These are phyloP conservation scores for Tremella mesenterica DNA, from an alignment of 768 basidiomycete species.

Conservation along the genomic window DNA sequence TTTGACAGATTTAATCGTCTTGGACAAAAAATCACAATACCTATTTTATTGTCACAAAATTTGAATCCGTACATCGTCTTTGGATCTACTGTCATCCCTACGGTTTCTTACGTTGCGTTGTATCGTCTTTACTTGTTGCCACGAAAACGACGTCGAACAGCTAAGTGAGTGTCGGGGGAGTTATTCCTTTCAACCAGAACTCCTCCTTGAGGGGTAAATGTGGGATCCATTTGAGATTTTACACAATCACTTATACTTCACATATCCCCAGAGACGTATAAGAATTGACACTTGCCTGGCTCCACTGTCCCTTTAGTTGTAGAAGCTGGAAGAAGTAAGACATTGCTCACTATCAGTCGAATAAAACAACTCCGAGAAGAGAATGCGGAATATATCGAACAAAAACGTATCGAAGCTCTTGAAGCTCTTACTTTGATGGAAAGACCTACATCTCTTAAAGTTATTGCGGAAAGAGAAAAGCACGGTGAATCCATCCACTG, in stretches of 20 bases:
- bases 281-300: too few species aligned
- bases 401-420: slow-evolving; percentile 57
- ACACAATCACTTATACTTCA: too few species aligned
- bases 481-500: slow-evolving; percentile 51
- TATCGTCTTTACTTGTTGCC: slow-evolving; percentile 45
- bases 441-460: slow-evolving; percentile 59
- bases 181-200: too few species aligned
- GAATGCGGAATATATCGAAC: slow-evolving; percentile 58
- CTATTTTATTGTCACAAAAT: slow-evolving; percentile 40
- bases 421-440: slow-evolving; percentile 58
- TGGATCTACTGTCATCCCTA: slow-evolving; percentile 42
- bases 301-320: too few species aligned
- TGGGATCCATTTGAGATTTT: too few species aligned
- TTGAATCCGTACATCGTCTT: slow-evolving; percentile 39
- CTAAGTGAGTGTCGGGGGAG: slow-evolving; percentile 35
- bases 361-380: slow-evolving; percentile 59
- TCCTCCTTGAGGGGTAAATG: too few species aligned
- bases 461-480: slow-evolving; percentile 56
- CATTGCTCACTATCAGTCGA: slow-evolving; percentile 49
- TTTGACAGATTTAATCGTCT: slow-evolving; percentile 40
- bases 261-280: too few species aligned
- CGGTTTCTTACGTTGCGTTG: slow-evolving; percentile 37
- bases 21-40: slow-evolving; percentile 43
- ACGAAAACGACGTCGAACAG: slow-evolving; percentile 29
- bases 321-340: too few species aligned